Evolutionary conservation across 2,329 filamentous ascomycete genomes (phyloP).

Genomic region (Fusarium newnesense): DNA sequence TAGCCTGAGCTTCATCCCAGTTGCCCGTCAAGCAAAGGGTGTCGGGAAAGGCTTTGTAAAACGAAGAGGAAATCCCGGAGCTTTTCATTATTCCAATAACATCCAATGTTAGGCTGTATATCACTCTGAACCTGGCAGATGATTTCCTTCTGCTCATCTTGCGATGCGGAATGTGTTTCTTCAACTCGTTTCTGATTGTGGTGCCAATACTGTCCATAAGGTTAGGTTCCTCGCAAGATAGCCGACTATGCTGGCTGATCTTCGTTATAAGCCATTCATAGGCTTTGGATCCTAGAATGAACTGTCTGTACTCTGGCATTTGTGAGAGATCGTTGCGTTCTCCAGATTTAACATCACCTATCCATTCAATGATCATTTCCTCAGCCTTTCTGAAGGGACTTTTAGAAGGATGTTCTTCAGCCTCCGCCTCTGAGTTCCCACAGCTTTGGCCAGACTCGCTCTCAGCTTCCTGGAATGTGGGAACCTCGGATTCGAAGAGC

Average conservation of each 20-base stretch:
- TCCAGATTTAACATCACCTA: background rate
- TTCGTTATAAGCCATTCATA: slow-evolving; percentile 10
- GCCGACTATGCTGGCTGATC: background rate
- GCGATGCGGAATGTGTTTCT: rapidly evolving
- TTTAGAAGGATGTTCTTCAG: rapidly evolving
- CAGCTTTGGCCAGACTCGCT: background rate
- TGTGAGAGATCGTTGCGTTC: background rate
- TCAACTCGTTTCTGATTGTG: background rate
- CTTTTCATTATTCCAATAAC: background rate
- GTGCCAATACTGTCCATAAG: background rate
- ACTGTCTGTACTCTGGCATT: background rate
- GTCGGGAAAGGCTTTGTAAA: background rate
- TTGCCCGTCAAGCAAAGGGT: background rate
- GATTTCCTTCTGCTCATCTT: background rate
- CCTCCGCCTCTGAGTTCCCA: rapidly evolving
- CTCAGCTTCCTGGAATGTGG: rapidly evolving
- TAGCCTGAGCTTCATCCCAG: background rate
- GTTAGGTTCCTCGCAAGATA: background rate
- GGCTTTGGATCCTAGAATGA: background rate
- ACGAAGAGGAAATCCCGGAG: rapidly evolving
- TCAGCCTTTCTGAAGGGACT: background rate
- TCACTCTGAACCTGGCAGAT: background rate
- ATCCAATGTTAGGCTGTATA: background rate
- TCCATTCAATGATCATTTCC: slow-evolving; percentile 1
- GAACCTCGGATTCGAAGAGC: background rate